phyloP scores from a whole-genome alignment of 805 yeast genomes.

The Clavispora vitiphila region DNA sequence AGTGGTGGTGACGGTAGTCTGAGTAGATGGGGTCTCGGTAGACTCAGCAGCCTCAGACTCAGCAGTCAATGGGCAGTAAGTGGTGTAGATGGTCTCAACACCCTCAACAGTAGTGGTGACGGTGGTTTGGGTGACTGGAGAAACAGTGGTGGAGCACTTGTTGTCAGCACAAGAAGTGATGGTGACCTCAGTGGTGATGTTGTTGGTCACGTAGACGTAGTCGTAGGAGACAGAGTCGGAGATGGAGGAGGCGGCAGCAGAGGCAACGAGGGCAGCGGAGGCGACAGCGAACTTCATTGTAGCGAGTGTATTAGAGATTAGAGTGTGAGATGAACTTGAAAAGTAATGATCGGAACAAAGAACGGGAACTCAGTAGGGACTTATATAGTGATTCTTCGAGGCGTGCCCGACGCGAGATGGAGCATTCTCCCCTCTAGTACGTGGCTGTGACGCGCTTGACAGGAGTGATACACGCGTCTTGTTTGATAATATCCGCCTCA shows the following conservation, averaged over 20 bases:
- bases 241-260: slow-evolving; percentile 19
- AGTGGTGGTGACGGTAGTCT: slow-evolving; percentile 25
- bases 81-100: slow-evolving; percentile 19
- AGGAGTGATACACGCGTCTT: background rate
- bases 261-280: slow-evolving; percentile 18
- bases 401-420: background rate
- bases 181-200: slow-evolving; percentile 24
- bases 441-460: slow-evolving; percentile 2
- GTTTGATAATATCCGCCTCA: background rate
- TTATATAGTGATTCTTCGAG: background rate
- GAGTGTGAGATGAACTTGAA: background rate
- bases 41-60: slow-evolving; percentile 4
- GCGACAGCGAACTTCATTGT: slow-evolving; percentile 19
- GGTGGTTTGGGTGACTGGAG: slow-evolving; percentile 8
- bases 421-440: too few relatives aligned
- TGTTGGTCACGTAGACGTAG: slow-evolving; percentile 17
- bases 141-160: slow-evolving; percentile 16
- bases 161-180: slow-evolving; percentile 27
- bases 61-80: slow-evolving; percentile 14
- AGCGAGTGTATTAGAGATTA: too few relatives aligned
- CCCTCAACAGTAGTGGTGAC: slow-evolving; percentile 25
- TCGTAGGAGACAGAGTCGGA: slow-evolving; percentile 13
- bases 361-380: too few relatives aligned
- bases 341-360: background rate
- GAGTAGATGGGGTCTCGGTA: slow-evolving; percentile 1